phyloP scores from a whole-genome alignment of 78 protist species.

The Isochrysis galbana region DNA sequence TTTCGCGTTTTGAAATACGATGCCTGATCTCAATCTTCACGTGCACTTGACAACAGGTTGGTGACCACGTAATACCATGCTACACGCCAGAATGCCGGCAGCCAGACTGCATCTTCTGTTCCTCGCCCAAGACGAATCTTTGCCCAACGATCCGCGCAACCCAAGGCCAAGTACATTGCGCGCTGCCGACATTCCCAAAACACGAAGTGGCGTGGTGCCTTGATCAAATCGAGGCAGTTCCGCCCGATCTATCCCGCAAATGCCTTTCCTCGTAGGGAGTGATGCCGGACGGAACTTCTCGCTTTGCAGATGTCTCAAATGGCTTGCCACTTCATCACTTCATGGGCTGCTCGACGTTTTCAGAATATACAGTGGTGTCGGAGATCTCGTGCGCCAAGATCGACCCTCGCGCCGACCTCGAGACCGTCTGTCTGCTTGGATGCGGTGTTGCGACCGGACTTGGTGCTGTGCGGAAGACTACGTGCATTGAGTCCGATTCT shows the following conservation, averaged over 20 bases:
- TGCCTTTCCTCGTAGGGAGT: too few species aligned
- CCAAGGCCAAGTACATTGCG: too few species aligned
- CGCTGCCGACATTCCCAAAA: too few species aligned
- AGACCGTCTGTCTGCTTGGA: not conserved
- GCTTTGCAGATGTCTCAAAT: not conserved
- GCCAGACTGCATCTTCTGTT: not conserved
- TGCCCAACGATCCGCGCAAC: not conserved
- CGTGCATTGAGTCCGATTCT: not conserved
- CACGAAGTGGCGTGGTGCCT: too few species aligned
- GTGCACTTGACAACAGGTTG: too few species aligned
- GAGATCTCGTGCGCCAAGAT: not conserved
- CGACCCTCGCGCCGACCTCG: not conserved
- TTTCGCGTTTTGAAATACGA: too few species aligned
- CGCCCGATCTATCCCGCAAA: too few species aligned
- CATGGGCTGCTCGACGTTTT: conserved; percentile 15
- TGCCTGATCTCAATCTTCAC: too few species aligned
- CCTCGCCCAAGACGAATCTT: not conserved
- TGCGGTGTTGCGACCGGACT: conserved; percentile 1
- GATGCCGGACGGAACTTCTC: conserved; percentile 8
- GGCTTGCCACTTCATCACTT: not conserved
- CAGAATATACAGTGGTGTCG: not conserved
- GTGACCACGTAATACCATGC: conserved; percentile 14
- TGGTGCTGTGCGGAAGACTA: not conserved
- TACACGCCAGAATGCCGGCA: not conserved
- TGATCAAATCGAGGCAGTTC: too few species aligned